Conservation (phyloP, 495 filamentous ascomycete species). For the Penicillium robsamsonii region DNA sequence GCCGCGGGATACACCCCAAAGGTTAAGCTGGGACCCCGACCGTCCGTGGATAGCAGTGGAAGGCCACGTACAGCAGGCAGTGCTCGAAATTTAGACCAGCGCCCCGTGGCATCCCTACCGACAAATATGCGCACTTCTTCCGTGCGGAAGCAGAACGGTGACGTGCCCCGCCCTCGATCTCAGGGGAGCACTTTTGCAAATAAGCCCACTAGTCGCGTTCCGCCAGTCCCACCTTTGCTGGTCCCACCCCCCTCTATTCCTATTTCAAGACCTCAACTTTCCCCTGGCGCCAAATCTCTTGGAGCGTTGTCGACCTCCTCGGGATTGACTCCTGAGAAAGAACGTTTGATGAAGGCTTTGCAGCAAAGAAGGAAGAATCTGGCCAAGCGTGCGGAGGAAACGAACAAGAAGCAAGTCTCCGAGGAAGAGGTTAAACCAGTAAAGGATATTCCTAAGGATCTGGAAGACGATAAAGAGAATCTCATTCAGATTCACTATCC, state of each 20-base stretch:
- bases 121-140: conserved; percentile 48
- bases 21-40: conserved; percentile 80
- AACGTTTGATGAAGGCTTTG: conserved; percentile 88
- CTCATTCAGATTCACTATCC: conserved; percentile 15
- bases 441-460: background rate
- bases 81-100: conserved; percentile 49
- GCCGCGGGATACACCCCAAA: conserved; percentile 61
- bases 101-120: conserved; percentile 71
- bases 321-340: conserved; percentile 82
- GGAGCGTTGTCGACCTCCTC: conserved; percentile 50
- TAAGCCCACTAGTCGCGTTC: conserved; percentile 38
- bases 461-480: conserved; percentile 38
- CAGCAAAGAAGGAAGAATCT: conserved; percentile 80
- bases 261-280: conserved; percentile 47
- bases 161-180: conserved; percentile 41
- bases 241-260: conserved; percentile 50
- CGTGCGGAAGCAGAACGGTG: conserved; percentile 37
- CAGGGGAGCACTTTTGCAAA: conserved; percentile 40
- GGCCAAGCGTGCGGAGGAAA: conserved; percentile 44
- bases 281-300: conserved; percentile 52
- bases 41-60: conserved; percentile 65
- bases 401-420: conserved; percentile 27
- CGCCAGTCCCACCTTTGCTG: conserved; percentile 43
- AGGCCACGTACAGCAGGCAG: conserved; percentile 61
- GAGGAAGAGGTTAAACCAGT: conserved; percentile 15